Base-by-base conservation (phyloP, 441 rosid species). In the Pelargonium citronellum region DNA sequence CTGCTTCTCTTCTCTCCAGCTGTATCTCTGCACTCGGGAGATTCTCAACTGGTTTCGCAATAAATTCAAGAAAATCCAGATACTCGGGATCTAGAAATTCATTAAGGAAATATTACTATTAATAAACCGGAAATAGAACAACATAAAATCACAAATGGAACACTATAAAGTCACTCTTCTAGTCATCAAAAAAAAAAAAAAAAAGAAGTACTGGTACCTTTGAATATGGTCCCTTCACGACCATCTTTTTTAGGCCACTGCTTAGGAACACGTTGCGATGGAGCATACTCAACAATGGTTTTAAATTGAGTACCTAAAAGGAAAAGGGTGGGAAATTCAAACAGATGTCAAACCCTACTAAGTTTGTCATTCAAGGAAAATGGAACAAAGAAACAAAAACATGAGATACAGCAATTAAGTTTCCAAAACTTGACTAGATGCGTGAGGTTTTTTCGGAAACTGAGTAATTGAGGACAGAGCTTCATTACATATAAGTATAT, bases 11-110 rank as follows among this genome's bases (percentile, higher is more conserved):
- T 82, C 91, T 83, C 77, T 87, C 95, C 79, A 89, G 69, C 64
- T 89, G 95, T 78, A 89, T 79, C 80, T 89, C 95, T 15, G 92
- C 95, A 79, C 95, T 89, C n/a, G 95, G 92, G 79, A 87, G 92
- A 79, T 86, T 85, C 83, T 89, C 91, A 17, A 79, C 88, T 46
- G 95, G 92, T 87, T 81, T 89, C 2, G 85, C 80, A 78, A 89
- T 80, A 75, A 69, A 69, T 79, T 87, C 86, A 72, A 87, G 89
- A 80, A 89, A 87, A 80, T 89, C 92, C 87, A 87, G 55, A 82
- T 89, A 89, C 74, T 81, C 88, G 22, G 91, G 88, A 82, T 89
- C 95, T 89, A 80, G 70, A 78, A 13, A 39, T 71, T 77, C 74
- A 78, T 27, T 41, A 67, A 77, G 44, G 53, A 75, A 75, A 71